Conservation (phyloP, 2,329 filamentous ascomycete genomes). For the Sclerotinia spermophila region DNA sequence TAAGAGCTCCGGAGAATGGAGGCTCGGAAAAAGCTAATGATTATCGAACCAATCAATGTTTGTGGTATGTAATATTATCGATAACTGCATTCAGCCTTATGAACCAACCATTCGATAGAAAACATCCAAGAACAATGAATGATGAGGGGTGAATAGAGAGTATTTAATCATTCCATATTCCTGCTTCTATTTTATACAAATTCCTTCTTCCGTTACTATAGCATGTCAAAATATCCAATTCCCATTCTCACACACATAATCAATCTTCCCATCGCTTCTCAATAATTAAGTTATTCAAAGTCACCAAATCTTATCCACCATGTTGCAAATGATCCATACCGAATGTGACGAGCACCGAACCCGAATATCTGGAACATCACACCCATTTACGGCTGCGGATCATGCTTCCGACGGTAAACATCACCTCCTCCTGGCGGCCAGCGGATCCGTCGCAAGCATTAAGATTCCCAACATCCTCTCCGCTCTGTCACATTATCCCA, state of each 20-base stretch:
- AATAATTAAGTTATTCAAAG: background rate
- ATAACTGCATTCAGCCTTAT: slow-evolving; percentile 11
- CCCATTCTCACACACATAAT: background rate
- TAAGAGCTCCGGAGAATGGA: slow-evolving; percentile 3
- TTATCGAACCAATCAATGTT: slow-evolving; percentile 1
- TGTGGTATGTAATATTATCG: slow-evolving; percentile 3
- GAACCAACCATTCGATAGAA: background rate
- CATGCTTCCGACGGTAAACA: slow-evolving; percentile 47
- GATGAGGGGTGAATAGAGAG: background rate
- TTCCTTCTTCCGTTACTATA: background rate
- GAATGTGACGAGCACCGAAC: slow-evolving; percentile 20
- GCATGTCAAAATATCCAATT: background rate
- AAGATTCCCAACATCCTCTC: slow-evolving; percentile 68
- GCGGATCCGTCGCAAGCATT: slow-evolving; percentile 81
- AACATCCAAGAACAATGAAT: slow-evolving; percentile 3
- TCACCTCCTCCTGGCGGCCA: slow-evolving; percentile 63
- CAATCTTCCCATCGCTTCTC: background rate
- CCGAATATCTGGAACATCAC: slow-evolving; percentile 16
- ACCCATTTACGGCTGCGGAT: slow-evolving; percentile 32
- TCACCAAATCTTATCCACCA: slow-evolving; percentile 14
- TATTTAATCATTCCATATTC: background rate
- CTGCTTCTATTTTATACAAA: too few species aligned
- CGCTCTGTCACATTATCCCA: slow-evolving; percentile 49
- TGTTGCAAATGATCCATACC: slow-evolving; percentile 26
- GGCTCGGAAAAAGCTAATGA: background rate